Evolutionary conservation across 2,329 filamentous ascomycete genomes (phyloP).

Genomic region (Phyllachora maydis): DNA sequence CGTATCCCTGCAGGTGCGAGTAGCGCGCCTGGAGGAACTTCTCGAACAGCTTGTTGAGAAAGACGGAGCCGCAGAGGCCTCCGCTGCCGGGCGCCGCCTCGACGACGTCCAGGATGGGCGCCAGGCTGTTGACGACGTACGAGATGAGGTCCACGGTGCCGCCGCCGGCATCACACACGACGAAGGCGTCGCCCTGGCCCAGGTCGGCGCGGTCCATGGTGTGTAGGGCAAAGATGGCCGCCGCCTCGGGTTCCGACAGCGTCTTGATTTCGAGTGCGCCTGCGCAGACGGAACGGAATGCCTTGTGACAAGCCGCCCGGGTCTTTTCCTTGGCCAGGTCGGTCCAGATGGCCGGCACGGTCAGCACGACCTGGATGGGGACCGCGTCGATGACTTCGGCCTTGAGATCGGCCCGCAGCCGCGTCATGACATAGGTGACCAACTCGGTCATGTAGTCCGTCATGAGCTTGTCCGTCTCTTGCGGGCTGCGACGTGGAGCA

Average conservation of each 20-base stretch:
- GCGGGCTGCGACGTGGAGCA: constrained; percentile 8
- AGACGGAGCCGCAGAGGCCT: constrained; percentile 25
- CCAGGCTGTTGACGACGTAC: constrained; percentile 21
- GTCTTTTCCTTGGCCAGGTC: constrained; percentile 30
- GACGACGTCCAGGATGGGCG: constrained; percentile 22
- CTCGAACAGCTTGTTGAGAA: constrained; percentile 25
- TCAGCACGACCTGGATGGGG: constrained; percentile 30
- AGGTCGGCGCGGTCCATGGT: constrained; percentile 18
- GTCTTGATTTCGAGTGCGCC: too few relatives aligned
- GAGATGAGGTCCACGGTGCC: constrained; percentile 33
- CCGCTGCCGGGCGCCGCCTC: constrained; percentile 27
- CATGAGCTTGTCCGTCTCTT: constrained; percentile 17
- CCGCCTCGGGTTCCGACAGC: constrained; percentile 30
- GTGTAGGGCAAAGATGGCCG: constrained; percentile 25
- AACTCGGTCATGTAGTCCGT: constrained; percentile 26
- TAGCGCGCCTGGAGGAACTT: constrained; percentile 20
- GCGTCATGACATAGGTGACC: constrained; percentile 23
- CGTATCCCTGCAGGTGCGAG: constrained; percentile 19
- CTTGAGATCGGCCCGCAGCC: constrained; percentile 20
- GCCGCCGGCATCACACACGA: constrained; percentile 32
- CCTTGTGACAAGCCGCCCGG: constrained; percentile 18
- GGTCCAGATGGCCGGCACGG: constrained; percentile 37
- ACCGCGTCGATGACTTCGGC: constrained; percentile 18
- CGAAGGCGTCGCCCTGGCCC: constrained; percentile 21
- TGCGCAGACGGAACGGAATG: too few relatives aligned